Evolutionary conservation across 148 eudicot genomes (phyloP), one percentile per base, ranked within the genome.

Genomic region (Dysphania ambrosioides): DNA sequence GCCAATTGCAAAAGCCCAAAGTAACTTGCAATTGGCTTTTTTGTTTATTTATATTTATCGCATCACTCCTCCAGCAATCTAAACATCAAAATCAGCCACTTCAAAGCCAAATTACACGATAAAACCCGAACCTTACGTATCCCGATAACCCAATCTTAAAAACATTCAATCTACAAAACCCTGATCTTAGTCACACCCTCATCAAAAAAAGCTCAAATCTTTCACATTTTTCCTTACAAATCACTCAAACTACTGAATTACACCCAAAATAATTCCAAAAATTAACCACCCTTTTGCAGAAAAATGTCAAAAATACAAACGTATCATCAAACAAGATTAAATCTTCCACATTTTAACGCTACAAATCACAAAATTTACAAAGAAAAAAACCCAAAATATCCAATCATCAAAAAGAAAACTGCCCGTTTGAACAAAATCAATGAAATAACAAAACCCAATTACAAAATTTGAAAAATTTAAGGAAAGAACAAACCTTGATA

Each of bases 391-490:
- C 4, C 13, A 49, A 4, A 49, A 61, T 8, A 24, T 5, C 2
- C 35, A 24, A 31, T 40, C 38, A 36, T 24, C 11, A 72, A 24
- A 21, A 72, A 32, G 8, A 72, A 27, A 72, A 69, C 8, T 19
- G 4, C 44, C 68, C 16, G 49, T 60, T 44, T 34, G 30, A 68
- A 70, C 42, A 70, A 69, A n/a, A n/a, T n/a, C n/a, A n/a, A n/a
- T n/a, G n/a, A n/a, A n/a, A n/a, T n/a, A n/a, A n/a, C n/a, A n/a
- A n/a, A n/a, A n/a, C n/a, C n/a, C n/a, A n/a, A n/a, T n/a, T n/a
- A n/a, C n/a, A n/a, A n/a, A n/a, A n/a, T n/a, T n/a, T n/a, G n/a
- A n/a, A n/a, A n/a, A 57, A 57, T 57, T 57, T 51, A 36, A 72
- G 6, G 36, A 32, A 38, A 72, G 3, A 38, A 72, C 65, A 36